Conservation (phyloP, 345 rosid genomes). For the Pseudoturritis turrita region DNA sequence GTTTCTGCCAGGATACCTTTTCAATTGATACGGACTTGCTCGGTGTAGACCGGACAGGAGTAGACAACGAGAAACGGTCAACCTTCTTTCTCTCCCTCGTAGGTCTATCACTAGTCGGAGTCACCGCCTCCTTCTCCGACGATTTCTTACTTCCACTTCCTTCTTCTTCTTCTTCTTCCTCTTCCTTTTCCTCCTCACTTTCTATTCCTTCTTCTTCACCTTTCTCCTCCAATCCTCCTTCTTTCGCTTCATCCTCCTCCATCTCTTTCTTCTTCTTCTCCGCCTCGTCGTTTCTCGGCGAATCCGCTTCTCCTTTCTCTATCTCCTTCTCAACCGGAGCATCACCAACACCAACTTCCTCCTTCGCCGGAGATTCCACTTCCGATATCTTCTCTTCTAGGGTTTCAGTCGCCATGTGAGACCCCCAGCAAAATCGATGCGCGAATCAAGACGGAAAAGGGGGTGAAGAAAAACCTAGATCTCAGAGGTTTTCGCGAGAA, state of each 20-base stretch:
- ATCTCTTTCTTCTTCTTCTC: slow-evolving; percentile 18
- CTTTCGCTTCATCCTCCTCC: slow-evolving; percentile 9
- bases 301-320: slow-evolving; percentile 11
- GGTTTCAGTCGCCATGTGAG: slow-evolving; percentile 60
- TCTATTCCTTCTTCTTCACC: slow-evolving; percentile 20
- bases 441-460: not conserved
- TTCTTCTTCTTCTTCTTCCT: slow-evolving; percentile 17
- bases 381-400: slow-evolving; percentile 53
- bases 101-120: slow-evolving; percentile 69
- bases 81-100: slow-evolving; percentile 85
- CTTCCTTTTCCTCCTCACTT: slow-evolving; percentile 8
- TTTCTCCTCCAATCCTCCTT: not conserved
- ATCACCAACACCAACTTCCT: slow-evolving; percentile 6
- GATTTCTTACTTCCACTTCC: slow-evolving; percentile 34
- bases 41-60: slow-evolving; percentile 46
- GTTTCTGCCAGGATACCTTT: slow-evolving; percentile 40
- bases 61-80: slow-evolving; percentile 74
- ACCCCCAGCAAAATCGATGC: not conserved
- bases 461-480: slow-evolving; percentile 8
- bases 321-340: slow-evolving; percentile 1
- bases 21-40: slow-evolving; percentile 59
- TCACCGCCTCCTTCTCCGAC: slow-evolving; percentile 38
- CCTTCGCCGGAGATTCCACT: slow-evolving; percentile 37
- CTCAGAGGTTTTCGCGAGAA: slow-evolving; percentile 4
- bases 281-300: not conserved